These are phyloP conservation scores for Coniella lustricola DNA, from an alignment of 2,329 filamentous ascomycete genomes.

Conservation along the genomic window DNA sequence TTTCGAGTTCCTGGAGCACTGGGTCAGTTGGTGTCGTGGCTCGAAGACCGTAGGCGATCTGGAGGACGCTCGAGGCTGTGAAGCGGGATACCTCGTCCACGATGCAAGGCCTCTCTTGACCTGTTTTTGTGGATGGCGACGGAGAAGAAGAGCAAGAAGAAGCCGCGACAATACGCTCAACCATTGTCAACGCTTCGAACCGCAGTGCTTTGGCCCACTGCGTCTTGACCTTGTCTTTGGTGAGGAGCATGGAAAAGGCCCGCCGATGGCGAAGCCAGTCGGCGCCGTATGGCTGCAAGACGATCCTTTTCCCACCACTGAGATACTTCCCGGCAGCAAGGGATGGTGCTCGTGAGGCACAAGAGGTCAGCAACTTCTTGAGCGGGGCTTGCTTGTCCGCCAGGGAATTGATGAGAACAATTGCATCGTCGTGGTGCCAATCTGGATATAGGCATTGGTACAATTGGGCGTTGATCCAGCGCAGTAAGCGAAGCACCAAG, in stretches of 20 bases:
- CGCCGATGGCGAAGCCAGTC: conserved; percentile 8
- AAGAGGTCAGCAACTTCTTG: conserved; percentile 4
- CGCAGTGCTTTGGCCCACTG: conserved; percentile 7
- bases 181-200: conserved; percentile 10
- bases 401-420: conserved; percentile 12
- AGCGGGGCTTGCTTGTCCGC: conserved; percentile 1
- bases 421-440: background rate
- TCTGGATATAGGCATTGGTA: background rate
- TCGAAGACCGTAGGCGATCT: conserved; percentile 12
- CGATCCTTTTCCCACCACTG: conserved; percentile 10
- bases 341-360: conserved; percentile 8
- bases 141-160: too few species aligned
- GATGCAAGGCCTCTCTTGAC: background rate
- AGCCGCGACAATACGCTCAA: conserved; percentile 1
- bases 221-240: conserved; percentile 1
- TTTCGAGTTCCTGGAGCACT: conserved; percentile 1
- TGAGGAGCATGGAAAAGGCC: conserved; percentile 9
- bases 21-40: conserved; percentile 5
- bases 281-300: conserved; percentile 9
- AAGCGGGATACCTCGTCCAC: conserved; percentile 13
- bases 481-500: background rate
- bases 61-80: conserved; percentile 14
- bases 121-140: too few species aligned
- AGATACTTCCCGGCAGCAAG: conserved; percentile 13
- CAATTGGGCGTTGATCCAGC: background rate